Base-by-base conservation (phyloP, 2,329 filamentous ascomycete species). In the Aspergillus chevalieri region DNA sequence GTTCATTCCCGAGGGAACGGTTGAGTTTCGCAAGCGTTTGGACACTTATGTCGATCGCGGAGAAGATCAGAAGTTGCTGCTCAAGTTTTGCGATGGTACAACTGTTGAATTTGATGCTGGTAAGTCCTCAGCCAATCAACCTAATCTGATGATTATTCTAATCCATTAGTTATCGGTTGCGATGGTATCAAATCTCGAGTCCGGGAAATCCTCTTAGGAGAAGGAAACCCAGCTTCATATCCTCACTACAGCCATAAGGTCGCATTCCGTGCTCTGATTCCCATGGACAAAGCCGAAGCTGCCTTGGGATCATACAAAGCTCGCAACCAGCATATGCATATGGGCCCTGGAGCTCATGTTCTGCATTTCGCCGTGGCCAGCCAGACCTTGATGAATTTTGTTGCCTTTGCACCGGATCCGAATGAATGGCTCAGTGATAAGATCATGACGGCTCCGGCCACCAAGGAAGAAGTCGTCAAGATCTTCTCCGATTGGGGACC, bases 101-200 rank as follows among this genome's bases (percentile, higher is more conserved):
- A 65, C 58, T 0, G 74, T 67, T 1, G 58, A 67, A 22, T 74
- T 76, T 26, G 70, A 69, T 51, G 70, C 73, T 28, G 50, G 57
- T 59, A 21, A 21, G 28, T 33, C 8, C 12, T 33, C 28, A 33
- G 8, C 12, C 28, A 8, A 33, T 33, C 28, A 14, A 14, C 28
- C 28, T 6, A 33, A 33, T 33, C 8, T 33, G 12, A 8, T 14
- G 12, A 21, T 21, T 33, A 33, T 33, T 8, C 28, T 33, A 33
- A 33, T 33, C 28, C 8, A 8, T 33, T 33, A 60, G 56, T 54
- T n/a, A 58, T 86, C 49, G 82, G 80, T 4, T 83, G 80, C 59
- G 83, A 86, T 63, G 83, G 83, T 0, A 82, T 86, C 58, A 81
- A 81, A 60, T 82, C 79, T 0, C 68, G 71, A 3, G 72, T 78